Evolutionary conservation across 2,329 filamentous ascomycete genomes (phyloP).

Genomic region (Stachybotrys elegans): DNA sequence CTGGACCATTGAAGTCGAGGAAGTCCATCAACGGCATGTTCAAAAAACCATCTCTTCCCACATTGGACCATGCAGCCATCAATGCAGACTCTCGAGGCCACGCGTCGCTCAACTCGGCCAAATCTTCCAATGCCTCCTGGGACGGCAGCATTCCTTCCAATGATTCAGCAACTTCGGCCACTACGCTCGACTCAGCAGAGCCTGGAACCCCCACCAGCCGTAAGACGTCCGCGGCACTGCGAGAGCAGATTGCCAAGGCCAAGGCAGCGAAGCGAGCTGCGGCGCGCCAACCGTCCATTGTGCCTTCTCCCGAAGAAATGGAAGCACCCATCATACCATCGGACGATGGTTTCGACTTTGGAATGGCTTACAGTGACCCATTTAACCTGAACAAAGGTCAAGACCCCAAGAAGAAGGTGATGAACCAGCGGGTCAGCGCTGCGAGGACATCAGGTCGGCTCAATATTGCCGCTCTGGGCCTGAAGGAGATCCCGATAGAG

Average conservation of each 20-base stretch:
- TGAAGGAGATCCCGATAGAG: constrained; percentile 75
- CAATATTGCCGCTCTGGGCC: constrained; percentile 79
- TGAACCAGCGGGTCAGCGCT: constrained; percentile 66
- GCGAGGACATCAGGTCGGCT: constrained; percentile 75
- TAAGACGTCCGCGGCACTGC: constrained; percentile 74
- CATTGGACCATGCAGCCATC: constrained; percentile 23
- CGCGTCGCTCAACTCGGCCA: constrained; percentile 12
- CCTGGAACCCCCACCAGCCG: constrained; percentile 22
- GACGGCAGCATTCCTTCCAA: constrained; percentile 23
- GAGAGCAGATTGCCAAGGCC: constrained; percentile 89
- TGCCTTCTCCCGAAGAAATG: constrained; percentile 5
- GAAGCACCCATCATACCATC: constrained; percentile 38
- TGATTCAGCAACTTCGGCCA: constrained; percentile 11
- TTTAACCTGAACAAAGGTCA: constrained; percentile 63
- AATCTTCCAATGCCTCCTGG: constrained; percentile 17
- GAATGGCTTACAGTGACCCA: constrained; percentile 52
- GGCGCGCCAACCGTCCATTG: constrained; percentile 25
- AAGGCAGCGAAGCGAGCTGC: constrained; percentile 71
- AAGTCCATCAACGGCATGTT: constrained; percentile 49
- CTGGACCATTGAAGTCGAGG: constrained; percentile 42
- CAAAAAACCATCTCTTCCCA: constrained; percentile 48
- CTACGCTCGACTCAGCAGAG: constrained; percentile 8
- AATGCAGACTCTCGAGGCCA: constrained; percentile 8
- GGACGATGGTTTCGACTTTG: constrained; percentile 43
- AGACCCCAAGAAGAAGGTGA: constrained; percentile 56